Percentiles rank a stretch among this genome's conserved stretches.
Conservation (phyloP, 2,329 filamentous ascomycete species). For the Fusarium heterosporum region DNA sequence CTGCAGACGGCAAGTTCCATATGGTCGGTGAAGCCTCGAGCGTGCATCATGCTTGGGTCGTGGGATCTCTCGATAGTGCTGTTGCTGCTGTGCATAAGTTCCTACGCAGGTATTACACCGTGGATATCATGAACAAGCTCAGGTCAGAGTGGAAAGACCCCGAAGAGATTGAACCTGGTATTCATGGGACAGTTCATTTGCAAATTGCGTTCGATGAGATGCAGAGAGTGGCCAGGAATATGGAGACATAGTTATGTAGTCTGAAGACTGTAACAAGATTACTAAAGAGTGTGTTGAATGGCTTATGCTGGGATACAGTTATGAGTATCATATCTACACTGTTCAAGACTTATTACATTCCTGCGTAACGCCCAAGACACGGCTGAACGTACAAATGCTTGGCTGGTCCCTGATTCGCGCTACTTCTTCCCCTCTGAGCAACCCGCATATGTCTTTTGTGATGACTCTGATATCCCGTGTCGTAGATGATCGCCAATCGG, state of each 20-base stretch:
- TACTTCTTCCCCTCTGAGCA: neutral
- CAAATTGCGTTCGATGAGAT: neutral
- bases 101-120: neutral
- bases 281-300: neutral
- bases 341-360: neutral
- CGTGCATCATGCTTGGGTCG: neutral
- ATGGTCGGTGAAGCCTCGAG: neutral
- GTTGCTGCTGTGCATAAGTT: neutral
- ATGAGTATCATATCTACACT: neutral
- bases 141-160: neutral
- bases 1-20: neutral
- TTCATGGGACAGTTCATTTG: neutral
- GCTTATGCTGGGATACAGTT: neutral
- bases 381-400: neutral
- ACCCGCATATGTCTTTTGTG: neutral
- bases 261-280: fast-evolving
- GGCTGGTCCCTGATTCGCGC: neutral
- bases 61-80: neutral
- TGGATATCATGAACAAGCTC: neutral
- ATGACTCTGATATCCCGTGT: neutral
- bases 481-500: neutral
- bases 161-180: neutral
- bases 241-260: neutral
- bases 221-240: neutral
- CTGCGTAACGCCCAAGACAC: neutral